Percentiles rank a stretch among this genome's conserved stretches.
phyloP scores from a whole-genome alignment of 495 filamentous ascomycete genomes.

The Penicillium pulvis region DNA sequence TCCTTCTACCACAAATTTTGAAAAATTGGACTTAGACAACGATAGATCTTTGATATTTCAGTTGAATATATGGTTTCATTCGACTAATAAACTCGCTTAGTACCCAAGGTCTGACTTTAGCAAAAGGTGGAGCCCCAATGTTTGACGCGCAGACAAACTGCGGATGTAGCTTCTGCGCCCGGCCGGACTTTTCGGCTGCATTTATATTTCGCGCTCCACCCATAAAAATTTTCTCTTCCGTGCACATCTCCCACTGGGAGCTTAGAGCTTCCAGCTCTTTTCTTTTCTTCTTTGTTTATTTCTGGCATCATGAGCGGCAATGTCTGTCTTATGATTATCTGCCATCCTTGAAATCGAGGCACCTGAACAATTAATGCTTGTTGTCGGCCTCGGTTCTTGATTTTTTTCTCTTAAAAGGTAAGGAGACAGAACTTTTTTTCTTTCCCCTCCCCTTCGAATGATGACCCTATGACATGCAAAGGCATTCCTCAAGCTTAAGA shows the following conservation, averaged over 20 bases:
- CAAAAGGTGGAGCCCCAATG: not conserved
- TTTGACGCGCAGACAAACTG: slow-evolving; percentile 20
- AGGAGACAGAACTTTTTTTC: slow-evolving; percentile 26
- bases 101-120: too few species aligned
- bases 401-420: slow-evolving; percentile 56
- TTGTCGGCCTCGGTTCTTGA: slow-evolving; percentile 13
- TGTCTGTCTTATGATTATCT: slow-evolving; percentile 5
- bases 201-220: slow-evolving; percentile 34
- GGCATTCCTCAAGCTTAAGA: slow-evolving; percentile 98
- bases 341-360: slow-evolving; percentile 12
- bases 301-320: slow-evolving; percentile 7
- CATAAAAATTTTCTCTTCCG: slow-evolving; percentile 41
- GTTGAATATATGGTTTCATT: too few species aligned
- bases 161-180: slow-evolving; percentile 4
- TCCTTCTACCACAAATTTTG: too few species aligned
- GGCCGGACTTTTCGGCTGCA: not conserved
- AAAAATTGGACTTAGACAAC: too few species aligned
- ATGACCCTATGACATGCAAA: slow-evolving; percentile 86
- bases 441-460: slow-evolving; percentile 50
- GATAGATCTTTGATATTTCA: too few species aligned
- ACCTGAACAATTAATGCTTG: slow-evolving; percentile 17
- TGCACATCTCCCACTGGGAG: slow-evolving; percentile 23
- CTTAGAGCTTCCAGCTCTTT: slow-evolving; percentile 16
- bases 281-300: slow-evolving; percentile 13
- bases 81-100: too few species aligned